Base-by-base conservation (phyloP, 306 rosid species). In the Dalbergia cochinchinensis region DNA sequence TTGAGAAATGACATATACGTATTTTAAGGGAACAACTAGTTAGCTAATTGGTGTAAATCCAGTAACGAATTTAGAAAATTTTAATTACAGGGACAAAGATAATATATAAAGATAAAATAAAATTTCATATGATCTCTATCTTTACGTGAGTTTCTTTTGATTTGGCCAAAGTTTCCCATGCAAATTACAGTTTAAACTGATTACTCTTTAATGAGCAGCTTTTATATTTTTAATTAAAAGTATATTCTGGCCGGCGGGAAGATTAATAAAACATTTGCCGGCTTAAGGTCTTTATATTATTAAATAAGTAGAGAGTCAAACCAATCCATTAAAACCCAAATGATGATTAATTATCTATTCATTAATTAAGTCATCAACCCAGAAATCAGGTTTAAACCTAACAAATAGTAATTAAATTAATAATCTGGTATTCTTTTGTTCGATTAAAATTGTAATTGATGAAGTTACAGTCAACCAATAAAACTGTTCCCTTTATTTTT, bases 371-470 rank as follows among this genome's bases (percentile, higher is more conserved):
- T 78, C 75, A 78, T 85, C 89, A 74, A 64, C 90, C 89, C 94
- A 87, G 87, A 91, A 91, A 90, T 89, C 85, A 90, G 92, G 97
- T 86, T 87, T 79, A 45, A 35, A 80, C 83, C 80, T 71, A 79
- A 80, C 82, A 58, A 85, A 79, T 60, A 37, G 41, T 37, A 37
- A 37, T 4, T 37, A 59, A 74, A 78, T 63, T 35, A 50, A 64
- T 76, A 69, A 85, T 16, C 77, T 78, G 6, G 6, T 80, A 86
- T 77, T 77, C 73, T 79, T 80, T 82, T 77, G 73, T 74, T 83
- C 79, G 60, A 63, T 59, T 37, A 71, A 68, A 83, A 69, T 74
- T 60, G 61, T 45, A 61, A 33, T 55, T 45, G 31, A 62, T 61
- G 35, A 68, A 75, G 6, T 35, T 67, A 57, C 11, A 37, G 55